Evolutionary conservation across 495 filamentous ascomycete genomes (phyloP), one percentile per base, ranked within the genome.

Genomic region (Haplographium delicatum): DNA sequence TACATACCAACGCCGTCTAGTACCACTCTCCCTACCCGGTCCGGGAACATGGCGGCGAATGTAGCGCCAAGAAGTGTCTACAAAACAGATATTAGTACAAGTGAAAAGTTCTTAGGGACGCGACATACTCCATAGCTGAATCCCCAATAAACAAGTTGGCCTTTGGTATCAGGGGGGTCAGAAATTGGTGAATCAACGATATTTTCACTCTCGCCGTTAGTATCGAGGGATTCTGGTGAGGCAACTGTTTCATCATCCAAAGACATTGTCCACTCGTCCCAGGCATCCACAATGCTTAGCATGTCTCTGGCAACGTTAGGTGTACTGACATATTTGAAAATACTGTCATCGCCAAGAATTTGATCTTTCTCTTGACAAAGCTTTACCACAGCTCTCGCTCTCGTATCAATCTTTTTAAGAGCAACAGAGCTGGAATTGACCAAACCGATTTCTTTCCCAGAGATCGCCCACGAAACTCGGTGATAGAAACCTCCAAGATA

Each of bases 1-100:
- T 31, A 33, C 40, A 8, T 9, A 52, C 50, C 50, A 28, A 52
- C 35, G 19, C 76, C 68, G 37, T 74, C 56, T 8, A 72, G 65
- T 13, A 44, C 22, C 11, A 44, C 11, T 31, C 42, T 15, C 0
- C 71, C 74, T 3, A 71, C 71, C 42, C 64, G 68, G 49, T 64
- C 59, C 7, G 72, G 72, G 26, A 73, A 75, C 69, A 71, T 72
- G 30, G 65, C 62, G 33, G 64, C 72, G 57, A 73, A 76, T 11
- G 65, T 88, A 61, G 79, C 68, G 0, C 82, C 83, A 3, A 87
- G 74, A 4, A 82, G 64, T 1, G 82, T 84, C 65, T 55, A 38
- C 6, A 10, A 39, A 26, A 43, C 43, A 19, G 15, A 40, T 6
- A 47, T 37, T 19, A 15, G 19, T 19, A 27, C 15, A 13, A 39